Percentiles rank a stretch among this genome's conserved stretches.
Conservation (phyloP, 306 rosid species). For the Rubus parviflorus region DNA sequence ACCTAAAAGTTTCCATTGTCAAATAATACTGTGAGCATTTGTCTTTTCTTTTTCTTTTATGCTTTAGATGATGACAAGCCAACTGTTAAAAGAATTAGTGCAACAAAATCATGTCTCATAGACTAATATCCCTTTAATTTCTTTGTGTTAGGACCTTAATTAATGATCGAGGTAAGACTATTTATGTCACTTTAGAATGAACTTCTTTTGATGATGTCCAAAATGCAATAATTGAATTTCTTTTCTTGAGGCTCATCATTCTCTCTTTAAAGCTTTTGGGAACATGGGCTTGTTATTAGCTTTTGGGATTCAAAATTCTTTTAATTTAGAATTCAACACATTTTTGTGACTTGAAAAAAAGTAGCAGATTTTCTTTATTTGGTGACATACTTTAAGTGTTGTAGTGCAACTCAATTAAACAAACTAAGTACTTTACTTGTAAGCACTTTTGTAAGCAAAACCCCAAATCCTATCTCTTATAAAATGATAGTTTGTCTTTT, state of each 20-base stretch:
- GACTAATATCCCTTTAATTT: constrained; percentile 8
- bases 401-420: constrained; percentile 3
- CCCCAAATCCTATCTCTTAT: neutral
- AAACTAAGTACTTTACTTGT: neutral
- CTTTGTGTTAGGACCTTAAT: constrained; percentile 32
- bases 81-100: constrained; percentile 42
- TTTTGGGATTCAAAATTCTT: constrained; percentile 61
- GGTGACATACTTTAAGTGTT: constrained; percentile 46
- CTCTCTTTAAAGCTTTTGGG: constrained; percentile 63
- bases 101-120: constrained; percentile 46
- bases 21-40: constrained; percentile 9
- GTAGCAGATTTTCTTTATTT: constrained; percentile 46
- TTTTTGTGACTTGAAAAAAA: constrained; percentile 51
- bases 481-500: neutral
- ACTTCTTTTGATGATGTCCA: constrained; percentile 62
- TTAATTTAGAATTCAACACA: constrained; percentile 45
- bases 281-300: constrained; percentile 73
- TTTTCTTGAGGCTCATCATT: constrained; percentile 53
- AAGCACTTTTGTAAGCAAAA: neutral
- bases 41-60: neutral
- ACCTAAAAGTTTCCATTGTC: constrained; percentile 12
- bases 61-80: constrained; percentile 37
- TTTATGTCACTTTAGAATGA: constrained; percentile 47
- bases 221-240: constrained; percentile 51
- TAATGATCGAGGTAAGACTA: constrained; percentile 27